These are phyloP conservation scores for Salix arbutifolia DNA, from an alignment of 345 rosid species.

Conservation along the genomic window DNA sequence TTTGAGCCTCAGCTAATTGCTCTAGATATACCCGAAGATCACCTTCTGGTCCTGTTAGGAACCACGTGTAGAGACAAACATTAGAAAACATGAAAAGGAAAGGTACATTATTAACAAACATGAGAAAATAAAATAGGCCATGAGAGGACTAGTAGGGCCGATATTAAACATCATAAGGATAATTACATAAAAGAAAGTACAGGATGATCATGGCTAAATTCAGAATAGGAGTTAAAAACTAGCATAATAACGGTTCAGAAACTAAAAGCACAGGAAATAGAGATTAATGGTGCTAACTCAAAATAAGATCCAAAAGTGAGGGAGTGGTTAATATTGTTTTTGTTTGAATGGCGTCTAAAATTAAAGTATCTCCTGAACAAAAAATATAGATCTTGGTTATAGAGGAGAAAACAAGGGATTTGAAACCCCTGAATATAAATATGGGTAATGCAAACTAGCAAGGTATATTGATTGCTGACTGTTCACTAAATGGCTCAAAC, in stretches of 20 bases:
- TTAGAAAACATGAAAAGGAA: background rate
- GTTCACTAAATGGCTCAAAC: background rate
- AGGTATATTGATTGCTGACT: background rate
- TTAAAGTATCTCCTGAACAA: background rate
- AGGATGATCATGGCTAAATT: background rate
- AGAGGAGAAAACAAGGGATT: background rate
- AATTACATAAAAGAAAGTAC: background rate
- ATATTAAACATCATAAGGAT: background rate
- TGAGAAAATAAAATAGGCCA: background rate
- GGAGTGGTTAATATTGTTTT: background rate
- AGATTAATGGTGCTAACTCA: background rate
- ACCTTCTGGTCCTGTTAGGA: conserved; percentile 62
- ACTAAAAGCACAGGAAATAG: background rate
- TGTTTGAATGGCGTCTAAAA: background rate
- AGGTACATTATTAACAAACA: too few relatives aligned
- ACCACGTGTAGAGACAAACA: background rate
- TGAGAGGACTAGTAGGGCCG: background rate
- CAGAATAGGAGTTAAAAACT: background rate
- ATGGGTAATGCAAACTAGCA: background rate
- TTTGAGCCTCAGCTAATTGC: conserved; percentile 46
- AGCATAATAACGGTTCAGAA: background rate
- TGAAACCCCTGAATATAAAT: background rate
- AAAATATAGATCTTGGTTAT: background rate
- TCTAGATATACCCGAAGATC: conserved; percentile 69
- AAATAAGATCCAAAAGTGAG: background rate